Base-by-base conservation (phyloP, 2,329 filamentous ascomycete species). In the Fusarium nurragi region DNA sequence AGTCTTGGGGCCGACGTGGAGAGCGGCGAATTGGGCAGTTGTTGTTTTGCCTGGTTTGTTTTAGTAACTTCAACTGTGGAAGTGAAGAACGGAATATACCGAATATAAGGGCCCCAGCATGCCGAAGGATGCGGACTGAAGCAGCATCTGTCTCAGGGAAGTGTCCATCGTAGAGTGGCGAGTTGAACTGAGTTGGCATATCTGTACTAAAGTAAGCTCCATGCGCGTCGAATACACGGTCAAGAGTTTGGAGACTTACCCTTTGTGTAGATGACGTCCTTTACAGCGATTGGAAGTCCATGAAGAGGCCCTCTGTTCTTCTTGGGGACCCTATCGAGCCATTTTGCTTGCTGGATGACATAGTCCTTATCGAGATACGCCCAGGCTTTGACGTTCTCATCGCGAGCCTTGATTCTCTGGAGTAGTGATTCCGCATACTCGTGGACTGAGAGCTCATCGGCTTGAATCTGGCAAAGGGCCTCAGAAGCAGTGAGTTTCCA, bases 1-100 rank as follows among this genome's bases (percentile, higher is more conserved):
- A 1, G 86, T 88, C 47, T 79, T 79, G 2, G 83, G 79, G 0
- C 87, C 87, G 14, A 78, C 74, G 2, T 79, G 80, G 0, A 81
- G 86, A 4, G 84, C 82, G 0, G 88, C 86, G 65, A 90, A 90
- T 68, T 90, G 87, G 0, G 88, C 88, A 0, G 88, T 90, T 0
- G 83, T 85, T 4, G 70, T 72, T 62, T 72, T 72, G 11, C 70
- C 69, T 70, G 14, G 6, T 19, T 14, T 52, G 13, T 53, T 16
- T 34, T 22, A 53, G 47, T 13, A 34, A 34, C 14, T 14, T 14
- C 12, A 9, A 18, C 14, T 26, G 16, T 13, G 21, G 6, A 12
- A 5, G 10, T 3, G 4, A 39, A n/a, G 18, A 12, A 6, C n/a
- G 19, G 18, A n/a, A 23, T 19, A 30, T 54, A 70, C 67, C 68